Percentiles rank a stretch among this genome's conserved stretches.
Conservation (phyloP, 352 stramenopile species). For the Globisporangium nodosum region DNA sequence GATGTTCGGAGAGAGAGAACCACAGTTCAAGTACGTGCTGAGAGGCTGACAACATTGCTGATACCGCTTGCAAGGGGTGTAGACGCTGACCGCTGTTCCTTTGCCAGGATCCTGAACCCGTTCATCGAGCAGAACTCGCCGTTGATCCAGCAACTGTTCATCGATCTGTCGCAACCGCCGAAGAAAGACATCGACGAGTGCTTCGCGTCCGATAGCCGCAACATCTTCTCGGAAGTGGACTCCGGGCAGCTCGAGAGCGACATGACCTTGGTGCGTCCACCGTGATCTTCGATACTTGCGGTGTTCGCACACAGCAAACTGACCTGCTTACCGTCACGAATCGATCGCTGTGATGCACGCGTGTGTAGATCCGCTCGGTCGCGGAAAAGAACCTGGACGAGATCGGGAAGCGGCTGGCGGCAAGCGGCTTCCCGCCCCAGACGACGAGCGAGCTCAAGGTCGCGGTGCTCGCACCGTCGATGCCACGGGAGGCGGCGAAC, state of each 20-base stretch:
- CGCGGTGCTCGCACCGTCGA: conserved; percentile 25
- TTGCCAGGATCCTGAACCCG: conserved; percentile 67
- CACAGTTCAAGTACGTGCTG: conserved; percentile 61
- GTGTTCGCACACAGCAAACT: not conserved
- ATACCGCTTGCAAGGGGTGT: not conserved
- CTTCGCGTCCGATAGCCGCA: conserved; percentile 64
- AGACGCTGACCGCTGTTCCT: not conserved
- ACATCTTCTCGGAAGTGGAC: conserved; percentile 64
- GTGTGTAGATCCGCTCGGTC: conserved; percentile 49
- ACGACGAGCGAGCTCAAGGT: conserved; percentile 52
- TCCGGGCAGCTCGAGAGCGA: conserved; percentile 54
- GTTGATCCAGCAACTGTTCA: conserved; percentile 75
- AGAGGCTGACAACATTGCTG: not conserved
- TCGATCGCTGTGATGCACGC: not conserved
- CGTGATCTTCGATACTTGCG: not conserved
- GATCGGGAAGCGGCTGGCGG: conserved; percentile 61
- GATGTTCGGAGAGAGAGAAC: conserved; percentile 79
- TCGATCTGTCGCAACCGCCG: conserved; percentile 56
- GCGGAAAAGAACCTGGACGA: conserved; percentile 68
- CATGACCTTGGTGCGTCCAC: conserved; percentile 32
- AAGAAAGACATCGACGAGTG: conserved; percentile 67
- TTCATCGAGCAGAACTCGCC: conserved; percentile 84
- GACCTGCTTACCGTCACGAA: not conserved
- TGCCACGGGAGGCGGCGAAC: conserved; percentile 11
- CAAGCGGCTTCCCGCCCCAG: conserved; percentile 29